phyloP scores from a whole-genome alignment of 345 rosid species.

The Bruguiera sexangula region DNA sequence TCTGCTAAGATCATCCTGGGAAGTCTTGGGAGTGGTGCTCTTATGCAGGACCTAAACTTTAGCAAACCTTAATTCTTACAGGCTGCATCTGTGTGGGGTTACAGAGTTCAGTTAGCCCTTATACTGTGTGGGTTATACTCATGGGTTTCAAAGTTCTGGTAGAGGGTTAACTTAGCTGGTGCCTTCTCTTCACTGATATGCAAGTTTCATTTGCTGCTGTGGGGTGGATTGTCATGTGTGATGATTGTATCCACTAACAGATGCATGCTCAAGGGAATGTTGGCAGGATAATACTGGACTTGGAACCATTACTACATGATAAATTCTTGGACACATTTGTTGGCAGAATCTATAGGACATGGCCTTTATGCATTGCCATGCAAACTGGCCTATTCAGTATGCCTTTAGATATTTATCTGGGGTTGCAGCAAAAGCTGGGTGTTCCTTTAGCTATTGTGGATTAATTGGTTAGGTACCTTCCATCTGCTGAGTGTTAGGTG shows the following conservation, averaged over 20 bases:
- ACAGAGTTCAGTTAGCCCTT: not conserved
- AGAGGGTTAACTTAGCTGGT: not conserved
- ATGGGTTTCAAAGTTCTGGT: constrained; percentile 20
- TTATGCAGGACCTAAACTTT: constrained; percentile 8
- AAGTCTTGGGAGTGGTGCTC: constrained; percentile 21
- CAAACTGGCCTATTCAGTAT: not conserved
- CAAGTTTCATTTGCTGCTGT: constrained; percentile 7
- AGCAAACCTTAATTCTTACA: constrained; percentile 2
- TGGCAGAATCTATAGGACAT: not conserved
- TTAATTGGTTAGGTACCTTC: constrained; percentile 1
- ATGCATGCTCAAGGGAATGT: constrained; percentile 4
- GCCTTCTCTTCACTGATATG: not conserved
- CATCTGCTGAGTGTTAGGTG: constrained; percentile 13
- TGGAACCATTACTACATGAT: not conserved
- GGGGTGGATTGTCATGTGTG: constrained; percentile 5
- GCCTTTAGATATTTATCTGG: constrained; percentile 8
- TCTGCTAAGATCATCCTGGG: constrained; percentile 7
- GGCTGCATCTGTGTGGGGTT: constrained; percentile 11
- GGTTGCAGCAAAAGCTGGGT: not conserved
- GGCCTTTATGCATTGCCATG: not conserved
- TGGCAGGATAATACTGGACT: not conserved
- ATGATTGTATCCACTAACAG: constrained; percentile 13
- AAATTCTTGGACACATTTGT: not conserved
- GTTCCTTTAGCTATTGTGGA: constrained; percentile 5
- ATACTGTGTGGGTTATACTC: not conserved